These are phyloP conservation scores for Acanthamoeba castellanii DNA, from an alignment of 208 protist species.

Conservation along the genomic window DNA sequence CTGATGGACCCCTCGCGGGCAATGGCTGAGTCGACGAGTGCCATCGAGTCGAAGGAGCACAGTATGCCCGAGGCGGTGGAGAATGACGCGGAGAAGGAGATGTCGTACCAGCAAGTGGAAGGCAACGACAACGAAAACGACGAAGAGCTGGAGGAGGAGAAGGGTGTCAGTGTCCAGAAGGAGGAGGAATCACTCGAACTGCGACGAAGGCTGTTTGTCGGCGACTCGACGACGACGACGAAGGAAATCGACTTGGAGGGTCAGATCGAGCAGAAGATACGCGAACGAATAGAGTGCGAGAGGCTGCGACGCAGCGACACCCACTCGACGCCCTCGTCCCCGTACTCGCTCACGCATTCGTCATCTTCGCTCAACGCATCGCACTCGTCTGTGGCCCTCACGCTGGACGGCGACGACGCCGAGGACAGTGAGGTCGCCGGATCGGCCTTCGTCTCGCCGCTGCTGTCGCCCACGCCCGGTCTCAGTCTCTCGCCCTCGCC, in stretches of 20 bases:
- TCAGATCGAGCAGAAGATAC: conserved; percentile 3
- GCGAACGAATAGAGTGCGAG: conserved; percentile 12
- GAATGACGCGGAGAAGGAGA: background rate
- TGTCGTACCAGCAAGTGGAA: background rate
- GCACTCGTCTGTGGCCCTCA: background rate
- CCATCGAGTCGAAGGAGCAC: background rate
- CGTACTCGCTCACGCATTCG: background rate
- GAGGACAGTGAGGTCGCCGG: background rate
- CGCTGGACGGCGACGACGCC: background rate
- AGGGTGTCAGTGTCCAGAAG: background rate
- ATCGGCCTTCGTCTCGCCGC: background rate
- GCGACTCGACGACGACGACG: background rate
- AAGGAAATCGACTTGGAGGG: background rate
- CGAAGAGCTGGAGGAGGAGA: background rate
- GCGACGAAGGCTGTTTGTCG: background rate
- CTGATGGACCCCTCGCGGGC: background rate
- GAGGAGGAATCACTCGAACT: background rate
- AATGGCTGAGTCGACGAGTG: background rate
- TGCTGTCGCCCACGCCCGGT: background rate
- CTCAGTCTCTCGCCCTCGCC: conserved; percentile 26
- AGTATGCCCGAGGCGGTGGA: background rate
- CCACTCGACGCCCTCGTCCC: background rate
- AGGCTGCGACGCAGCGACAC: background rate
- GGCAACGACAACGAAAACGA: background rate
- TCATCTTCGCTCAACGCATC: background rate